Evolutionary conservation across 2,329 filamentous ascomycete species (phyloP), one percentile per base, ranked within the genome.

Genomic region (Grosmannia penicillata): DNA sequence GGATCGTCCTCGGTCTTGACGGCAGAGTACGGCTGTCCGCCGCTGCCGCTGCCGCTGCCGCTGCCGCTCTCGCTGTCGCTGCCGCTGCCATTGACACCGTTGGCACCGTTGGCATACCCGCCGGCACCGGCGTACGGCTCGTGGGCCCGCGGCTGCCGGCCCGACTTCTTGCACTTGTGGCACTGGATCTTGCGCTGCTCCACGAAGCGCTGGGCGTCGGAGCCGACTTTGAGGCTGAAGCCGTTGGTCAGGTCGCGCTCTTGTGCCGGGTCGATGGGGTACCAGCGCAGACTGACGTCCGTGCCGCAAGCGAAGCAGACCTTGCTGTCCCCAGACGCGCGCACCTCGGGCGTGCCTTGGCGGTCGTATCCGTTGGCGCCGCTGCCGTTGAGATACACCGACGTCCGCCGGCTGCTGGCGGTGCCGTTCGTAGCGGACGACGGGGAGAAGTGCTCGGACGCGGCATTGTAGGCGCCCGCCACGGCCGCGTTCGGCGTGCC

Each of bases 211-310:
- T 66, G 63, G 7, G 69, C 70, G 49, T 75, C 70, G n/a, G 60
- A 60, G 33, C 70, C 68, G 37, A 72, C 56, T 30, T 53, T 56
- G 31, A 64, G 68, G 22, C 62, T 56, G 46, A 68, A 63, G 6
- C 66, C 72, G 47, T 69, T 74, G 33, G 56, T 65, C 31, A 69
- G 60, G 46, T 60, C 63, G 36, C 59, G 69, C 49, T 70, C 68
- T 45, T 71, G 65, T 0, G 53, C 53, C 45, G 65, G 59, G 47
- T 71, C 63, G 39, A 72, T 68, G 4, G 69, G 61, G 68, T 79
- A 81, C 81, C 81, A 86, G 50, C 71, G 78, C 5, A 80, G 82
- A 48, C 78, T 85, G 36, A 79, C 70, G 51, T 86, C 78, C 41
- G 80, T 68, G 26, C 69, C 69, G 48, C 76, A 81, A 7, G 72